Conservation (phyloP, 2,329 filamentous ascomycete species). For the Calonectria pseudoturangicola region DNA sequence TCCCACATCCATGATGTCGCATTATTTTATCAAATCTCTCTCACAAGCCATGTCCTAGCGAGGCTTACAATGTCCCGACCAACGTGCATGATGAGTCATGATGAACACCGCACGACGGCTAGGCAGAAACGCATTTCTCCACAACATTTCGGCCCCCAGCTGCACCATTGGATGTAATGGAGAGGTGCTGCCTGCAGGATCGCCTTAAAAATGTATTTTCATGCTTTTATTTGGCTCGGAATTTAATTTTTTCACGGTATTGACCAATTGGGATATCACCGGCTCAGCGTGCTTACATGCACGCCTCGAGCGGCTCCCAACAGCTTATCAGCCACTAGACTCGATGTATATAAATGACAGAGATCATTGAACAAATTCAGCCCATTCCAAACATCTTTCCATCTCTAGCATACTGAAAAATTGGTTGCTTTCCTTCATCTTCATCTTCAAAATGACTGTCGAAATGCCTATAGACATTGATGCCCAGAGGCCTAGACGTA, state of each 20-base stretch:
- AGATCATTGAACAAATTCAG: background rate
- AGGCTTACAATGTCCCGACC: background rate
- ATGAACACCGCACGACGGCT: background rate
- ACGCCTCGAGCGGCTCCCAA: background rate
- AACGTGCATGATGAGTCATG: slow-evolving; percentile 5
- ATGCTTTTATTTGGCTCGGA: background rate
- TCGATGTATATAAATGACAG: background rate
- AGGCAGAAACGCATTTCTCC: slow-evolving; percentile 14
- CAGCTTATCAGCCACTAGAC: background rate
- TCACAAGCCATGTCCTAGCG: background rate
- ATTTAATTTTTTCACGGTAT: background rate
- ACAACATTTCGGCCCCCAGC: background rate
- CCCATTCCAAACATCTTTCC: background rate
- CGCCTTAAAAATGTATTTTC: background rate
- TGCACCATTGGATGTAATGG: background rate
- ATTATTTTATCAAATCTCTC: background rate
- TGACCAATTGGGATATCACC: background rate
- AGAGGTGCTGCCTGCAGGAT: slow-evolving; percentile 3
- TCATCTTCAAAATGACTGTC: background rate
- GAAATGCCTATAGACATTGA: background rate
- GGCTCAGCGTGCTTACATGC: background rate
- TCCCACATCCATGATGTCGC: background rate
- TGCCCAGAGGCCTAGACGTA: background rate
- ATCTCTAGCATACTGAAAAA: too few species aligned
- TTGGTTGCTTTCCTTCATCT: background rate